Percentiles rank a stretch among this genome's conserved stretches.
phyloP scores from a whole-genome alignment of 371 early-diverging fungal species.

The Nosema muscidifuracis region DNA sequence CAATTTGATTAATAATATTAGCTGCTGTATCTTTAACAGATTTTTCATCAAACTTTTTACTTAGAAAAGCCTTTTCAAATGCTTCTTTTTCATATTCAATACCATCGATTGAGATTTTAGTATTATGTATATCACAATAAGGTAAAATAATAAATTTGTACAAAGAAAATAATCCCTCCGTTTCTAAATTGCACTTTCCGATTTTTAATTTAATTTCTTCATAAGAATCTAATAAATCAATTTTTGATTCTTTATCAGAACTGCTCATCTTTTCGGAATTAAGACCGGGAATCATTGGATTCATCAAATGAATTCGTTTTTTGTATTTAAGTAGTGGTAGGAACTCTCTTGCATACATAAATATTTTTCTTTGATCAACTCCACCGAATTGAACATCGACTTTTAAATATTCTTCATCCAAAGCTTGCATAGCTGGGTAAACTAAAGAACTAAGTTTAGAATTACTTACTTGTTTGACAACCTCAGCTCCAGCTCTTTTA shows the following conservation, averaged over 20 bases:
- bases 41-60: conserved; percentile 81
- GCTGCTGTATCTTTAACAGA: conserved; percentile 84
- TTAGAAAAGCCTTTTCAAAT: conserved; percentile 76
- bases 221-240: conserved; percentile 83
- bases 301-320: conserved; percentile 97
- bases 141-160: conserved; percentile 82
- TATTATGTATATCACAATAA: conserved; percentile 55
- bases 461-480: conserved; percentile 95
- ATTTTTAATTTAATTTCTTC: conserved; percentile 80
- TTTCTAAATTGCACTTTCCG: conserved; percentile 91
- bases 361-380: conserved; percentile 99
- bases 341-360: conserved; percentile 89
- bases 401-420: conserved; percentile 93
- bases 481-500: conserved; percentile 96
- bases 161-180: conserved; percentile 83
- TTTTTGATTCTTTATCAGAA: conserved; percentile 91
- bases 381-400: conserved; percentile 99
- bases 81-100: conserved; percentile 70
- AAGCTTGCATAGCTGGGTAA: conserved; percentile 95
- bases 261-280: conserved; percentile 92
- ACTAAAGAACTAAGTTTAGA: conserved; percentile 82
- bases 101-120: conserved; percentile 67
- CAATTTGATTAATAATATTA: conserved; percentile 72
- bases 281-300: conserved; percentile 96
- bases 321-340: conserved; percentile 87